phyloP scores from a whole-genome alignment of 805 yeast genomes.

The Barnettozyma sucrosica region DNA sequence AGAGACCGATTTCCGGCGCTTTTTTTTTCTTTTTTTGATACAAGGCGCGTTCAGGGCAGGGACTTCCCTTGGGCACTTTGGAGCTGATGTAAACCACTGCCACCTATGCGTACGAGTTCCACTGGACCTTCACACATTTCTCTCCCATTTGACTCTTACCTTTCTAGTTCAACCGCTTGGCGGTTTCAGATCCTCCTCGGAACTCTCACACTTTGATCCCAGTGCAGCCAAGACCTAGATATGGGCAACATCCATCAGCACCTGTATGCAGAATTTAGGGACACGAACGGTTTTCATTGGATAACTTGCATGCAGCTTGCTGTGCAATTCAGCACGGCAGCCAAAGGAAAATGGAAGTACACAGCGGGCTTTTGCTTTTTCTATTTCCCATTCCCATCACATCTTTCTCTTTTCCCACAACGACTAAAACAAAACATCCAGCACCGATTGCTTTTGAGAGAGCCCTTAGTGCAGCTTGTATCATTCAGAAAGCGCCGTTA shows the following conservation, averaged over 20 bases:
- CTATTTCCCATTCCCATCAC: background rate
- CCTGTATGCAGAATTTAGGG: background rate
- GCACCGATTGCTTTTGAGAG: background rate
- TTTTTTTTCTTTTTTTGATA: no score
- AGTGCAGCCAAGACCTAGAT: background rate
- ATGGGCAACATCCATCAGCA: background rate
- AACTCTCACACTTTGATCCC: background rate
- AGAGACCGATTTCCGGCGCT: background rate
- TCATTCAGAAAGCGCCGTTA: background rate
- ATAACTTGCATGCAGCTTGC: background rate
- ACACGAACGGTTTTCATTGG: constrained; percentile 1
- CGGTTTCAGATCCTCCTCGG: background rate
- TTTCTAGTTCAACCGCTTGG: background rate
- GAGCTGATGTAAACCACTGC: no score
- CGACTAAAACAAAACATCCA: background rate
- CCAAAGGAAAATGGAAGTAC: background rate
- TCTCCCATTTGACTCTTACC: background rate
- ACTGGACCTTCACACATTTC: no score
- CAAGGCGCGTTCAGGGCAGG: background rate
- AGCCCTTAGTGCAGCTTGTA: background rate
- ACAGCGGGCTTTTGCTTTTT: background rate
- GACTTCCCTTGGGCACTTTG: no score
- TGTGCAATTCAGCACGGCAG: background rate
- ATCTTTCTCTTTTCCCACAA: background rate
- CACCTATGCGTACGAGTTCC: no score